Evolutionary conservation across 2,329 filamentous ascomycete genomes (phyloP).

Genomic region (Arthrobotrys iridis): DNA sequence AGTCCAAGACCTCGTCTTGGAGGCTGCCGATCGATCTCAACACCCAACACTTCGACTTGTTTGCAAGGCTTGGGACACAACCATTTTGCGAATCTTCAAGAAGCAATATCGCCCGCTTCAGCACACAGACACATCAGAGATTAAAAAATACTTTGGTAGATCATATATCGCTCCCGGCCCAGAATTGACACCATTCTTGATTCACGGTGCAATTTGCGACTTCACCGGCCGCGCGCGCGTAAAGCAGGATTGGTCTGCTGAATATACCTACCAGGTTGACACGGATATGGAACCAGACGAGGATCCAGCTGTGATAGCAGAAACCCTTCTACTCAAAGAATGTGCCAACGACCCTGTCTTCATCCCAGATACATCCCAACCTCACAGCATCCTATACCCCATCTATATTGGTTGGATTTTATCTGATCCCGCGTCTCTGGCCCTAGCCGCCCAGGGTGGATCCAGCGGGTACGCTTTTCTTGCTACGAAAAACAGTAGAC

Average conservation of each 20-base stretch:
- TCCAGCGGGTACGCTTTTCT: not conserved
- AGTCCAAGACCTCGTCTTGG: conserved; percentile 22
- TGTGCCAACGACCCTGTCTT: conserved; percentile 18
- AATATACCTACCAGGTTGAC: not conserved
- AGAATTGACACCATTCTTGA: conserved; percentile 3
- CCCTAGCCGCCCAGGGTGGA: conserved; percentile 3
- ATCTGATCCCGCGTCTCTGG: not conserved
- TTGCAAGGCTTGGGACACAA: conserved; percentile 11
- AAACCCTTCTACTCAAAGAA: conserved; percentile 1
- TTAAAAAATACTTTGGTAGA: conserved; percentile 10
- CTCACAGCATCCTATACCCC: not conserved
- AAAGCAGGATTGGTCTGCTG: not conserved
- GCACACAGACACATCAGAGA: not conserved
- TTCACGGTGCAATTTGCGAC: conserved; percentile 19
- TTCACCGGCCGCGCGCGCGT: not conserved
- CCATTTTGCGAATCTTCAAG: not conserved
- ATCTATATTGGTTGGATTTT: conserved; percentile 11
- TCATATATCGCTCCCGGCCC: not conserved
- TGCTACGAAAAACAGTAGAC: not conserved
- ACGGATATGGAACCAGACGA: not conserved
- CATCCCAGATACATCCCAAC: not conserved
- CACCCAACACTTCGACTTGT: conserved; percentile 4
- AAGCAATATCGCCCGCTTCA: conserved; percentile 1
- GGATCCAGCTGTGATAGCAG: not conserved
- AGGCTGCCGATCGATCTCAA: conserved; percentile 12